Conservation (phyloP, 108 stramenopile species). For the Nannochloropsis gaditana region DNA sequence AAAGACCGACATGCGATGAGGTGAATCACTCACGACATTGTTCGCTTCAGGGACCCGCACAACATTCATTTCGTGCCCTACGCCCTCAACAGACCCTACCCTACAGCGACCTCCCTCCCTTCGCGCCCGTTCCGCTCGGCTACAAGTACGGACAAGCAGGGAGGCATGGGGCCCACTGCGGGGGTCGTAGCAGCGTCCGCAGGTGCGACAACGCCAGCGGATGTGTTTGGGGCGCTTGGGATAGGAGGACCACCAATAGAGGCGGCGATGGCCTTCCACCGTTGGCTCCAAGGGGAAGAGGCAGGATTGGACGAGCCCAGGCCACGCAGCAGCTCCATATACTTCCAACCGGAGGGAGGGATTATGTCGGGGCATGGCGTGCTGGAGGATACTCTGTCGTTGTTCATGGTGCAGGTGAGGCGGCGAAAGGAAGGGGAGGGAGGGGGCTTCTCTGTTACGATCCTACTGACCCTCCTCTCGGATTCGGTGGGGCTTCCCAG, state of each 20-base stretch:
- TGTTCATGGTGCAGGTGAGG: conserved; percentile 8
- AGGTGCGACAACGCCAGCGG: neutral
- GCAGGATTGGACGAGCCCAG: neutral
- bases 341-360: conserved; percentile 19
- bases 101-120: too few relatives aligned
- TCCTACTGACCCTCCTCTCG: neutral
- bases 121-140: too few relatives aligned
- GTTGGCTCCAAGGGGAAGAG: neutral
- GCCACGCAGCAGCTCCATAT: conserved; percentile 5
- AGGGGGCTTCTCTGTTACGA: neutral
- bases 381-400: neutral
- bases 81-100: too few relatives aligned
- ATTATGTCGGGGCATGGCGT: neutral
- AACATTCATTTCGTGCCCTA: too few relatives aligned
- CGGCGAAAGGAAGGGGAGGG: neutral
- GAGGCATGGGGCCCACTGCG: conserved; percentile 1
- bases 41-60: too few relatives aligned
- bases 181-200: neutral
- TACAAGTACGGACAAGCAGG: neutral
- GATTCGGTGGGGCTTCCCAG: neutral
- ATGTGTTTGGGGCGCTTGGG: neutral
- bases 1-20: too few relatives aligned
- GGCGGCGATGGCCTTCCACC: neutral
- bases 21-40: too few relatives aligned
- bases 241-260: neutral